Evolutionary conservation across 768 basidiomycete genomes (phyloP).

Genomic region (Amanita muscaria): DNA sequence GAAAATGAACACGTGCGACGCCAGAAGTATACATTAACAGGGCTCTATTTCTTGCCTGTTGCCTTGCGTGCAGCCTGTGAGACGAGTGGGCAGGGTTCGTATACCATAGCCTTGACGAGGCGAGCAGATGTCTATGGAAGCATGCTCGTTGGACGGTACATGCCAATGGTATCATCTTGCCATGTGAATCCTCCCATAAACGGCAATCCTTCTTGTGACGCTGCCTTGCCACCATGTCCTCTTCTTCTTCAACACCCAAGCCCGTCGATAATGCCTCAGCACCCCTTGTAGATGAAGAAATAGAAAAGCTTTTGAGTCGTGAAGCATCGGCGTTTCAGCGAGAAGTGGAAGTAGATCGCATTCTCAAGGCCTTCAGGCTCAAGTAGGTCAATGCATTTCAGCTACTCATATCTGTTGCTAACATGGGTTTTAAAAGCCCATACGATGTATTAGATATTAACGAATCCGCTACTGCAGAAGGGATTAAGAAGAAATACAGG

Average conservation of each 20-base stretch:
- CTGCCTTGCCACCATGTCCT: too few species aligned
- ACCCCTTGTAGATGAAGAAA: conserved; percentile 37
- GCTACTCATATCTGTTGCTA: neutral
- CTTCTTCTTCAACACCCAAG: too few species aligned
- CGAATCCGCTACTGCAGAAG: conserved; percentile 60
- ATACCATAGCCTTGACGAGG: neutral
- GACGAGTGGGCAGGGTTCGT: neutral
- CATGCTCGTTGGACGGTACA: neutral
- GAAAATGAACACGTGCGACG: conserved; percentile 41
- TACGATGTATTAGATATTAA: conserved; percentile 90
- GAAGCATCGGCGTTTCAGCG: conserved; percentile 83
- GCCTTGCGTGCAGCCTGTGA: conserved; percentile 14
- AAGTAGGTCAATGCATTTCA: conserved; percentile 50
- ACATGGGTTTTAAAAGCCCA: conserved; percentile 42
- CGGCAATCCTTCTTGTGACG: too few species aligned
- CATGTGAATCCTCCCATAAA: too few species aligned
- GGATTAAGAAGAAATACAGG: conserved; percentile 83
- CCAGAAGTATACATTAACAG: conserved; percentile 82
- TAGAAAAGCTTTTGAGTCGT: conserved; percentile 72
- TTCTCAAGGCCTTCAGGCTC: conserved; percentile 90
- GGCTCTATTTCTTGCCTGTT: conserved; percentile 52
- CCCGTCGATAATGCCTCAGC: conserved; percentile 1
- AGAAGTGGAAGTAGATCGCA: conserved; percentile 84
- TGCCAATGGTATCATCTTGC: too few species aligned
- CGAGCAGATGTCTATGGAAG: neutral